Conservation (phyloP, 805 yeast species). For the Spathaspora hagerdaliae region DNA sequence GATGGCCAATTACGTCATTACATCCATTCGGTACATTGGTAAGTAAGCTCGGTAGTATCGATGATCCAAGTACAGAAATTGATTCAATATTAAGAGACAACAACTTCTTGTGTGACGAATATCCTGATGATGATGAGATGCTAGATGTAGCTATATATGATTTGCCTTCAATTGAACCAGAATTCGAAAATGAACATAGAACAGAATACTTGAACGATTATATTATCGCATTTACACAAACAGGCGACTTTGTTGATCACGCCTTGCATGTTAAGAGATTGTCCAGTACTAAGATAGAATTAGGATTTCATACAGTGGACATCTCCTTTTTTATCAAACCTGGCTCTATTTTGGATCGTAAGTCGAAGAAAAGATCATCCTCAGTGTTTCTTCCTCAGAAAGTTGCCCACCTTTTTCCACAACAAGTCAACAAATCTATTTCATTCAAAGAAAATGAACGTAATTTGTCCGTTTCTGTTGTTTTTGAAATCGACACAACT, state of each 20-base stretch:
- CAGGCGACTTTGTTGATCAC: constrained; percentile 61
- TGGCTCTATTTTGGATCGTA: constrained; percentile 77
- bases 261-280: constrained; percentile 75
- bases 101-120: constrained; percentile 78
- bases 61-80: constrained; percentile 72
- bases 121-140: constrained; percentile 34
- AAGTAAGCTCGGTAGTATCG: constrained; percentile 78
- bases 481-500: constrained; percentile 72
- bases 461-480: constrained; percentile 69
- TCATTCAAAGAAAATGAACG: constrained; percentile 60
- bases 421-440: constrained; percentile 51
- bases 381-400: constrained; percentile 85
- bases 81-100: constrained; percentile 87
- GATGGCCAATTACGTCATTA: constrained; percentile 98
- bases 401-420: constrained; percentile 64
- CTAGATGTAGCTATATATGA: constrained; percentile 22
- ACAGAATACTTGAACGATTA: constrained; percentile 56
- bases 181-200: constrained; percentile 37
- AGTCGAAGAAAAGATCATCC: constrained; percentile 85
- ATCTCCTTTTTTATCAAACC: constrained; percentile 66
- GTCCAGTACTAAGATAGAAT: constrained; percentile 58
- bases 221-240: constrained; percentile 59
- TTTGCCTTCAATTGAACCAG: constrained; percentile 37
- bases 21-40: constrained; percentile 97
- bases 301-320: constrained; percentile 86